Conservation (phyloP, 2,329 filamentous ascomycete species). For the Curvularia lunata region DNA sequence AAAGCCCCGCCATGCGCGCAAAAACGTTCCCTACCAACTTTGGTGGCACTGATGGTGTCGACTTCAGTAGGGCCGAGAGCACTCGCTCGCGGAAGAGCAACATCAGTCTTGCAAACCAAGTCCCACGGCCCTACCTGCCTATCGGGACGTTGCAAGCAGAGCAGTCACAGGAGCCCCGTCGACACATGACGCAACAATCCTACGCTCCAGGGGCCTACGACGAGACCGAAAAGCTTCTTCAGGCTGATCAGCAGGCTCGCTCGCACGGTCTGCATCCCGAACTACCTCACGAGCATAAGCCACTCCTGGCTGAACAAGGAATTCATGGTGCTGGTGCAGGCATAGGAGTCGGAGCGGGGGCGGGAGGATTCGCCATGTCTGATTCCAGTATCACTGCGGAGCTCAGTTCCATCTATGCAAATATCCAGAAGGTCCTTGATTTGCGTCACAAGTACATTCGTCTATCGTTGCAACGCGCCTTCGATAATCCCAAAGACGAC, state of each 20-base stretch:
- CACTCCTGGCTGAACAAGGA: constrained; percentile 61
- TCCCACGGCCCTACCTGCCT: constrained; percentile 33
- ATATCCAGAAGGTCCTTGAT: constrained; percentile 88
- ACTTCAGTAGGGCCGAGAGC: constrained; percentile 51
- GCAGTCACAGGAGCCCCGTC: constrained; percentile 35
- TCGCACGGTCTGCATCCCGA: constrained; percentile 59
- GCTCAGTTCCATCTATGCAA: constrained; percentile 83
- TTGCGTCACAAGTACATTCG: constrained; percentile 86
- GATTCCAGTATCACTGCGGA: constrained; percentile 85
- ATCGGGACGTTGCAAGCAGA: constrained; percentile 41
- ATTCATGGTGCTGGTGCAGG: constrained; percentile 65
- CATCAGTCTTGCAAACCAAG: constrained; percentile 38
- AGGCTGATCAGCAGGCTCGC: constrained; percentile 57
- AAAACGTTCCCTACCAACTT: constrained; percentile 54
- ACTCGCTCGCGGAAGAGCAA: constrained; percentile 52
- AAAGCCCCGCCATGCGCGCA: constrained; percentile 52
- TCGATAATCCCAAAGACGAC: constrained; percentile 88
- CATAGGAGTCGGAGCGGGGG: constrained; percentile 66
- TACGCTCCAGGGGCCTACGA: constrained; percentile 19
- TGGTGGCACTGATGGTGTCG: constrained; percentile 44
- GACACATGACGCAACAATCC: constrained; percentile 25
- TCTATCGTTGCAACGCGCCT: constrained; percentile 79
- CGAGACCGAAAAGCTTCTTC: constrained; percentile 45
- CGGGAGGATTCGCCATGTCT: constrained; percentile 69
- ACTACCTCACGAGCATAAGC: constrained; percentile 63